Percentiles rank a stretch among this genome's conserved stretches.
These are phyloP conservation scores for Pseudogymnoascus sp. DNA, from an alignment of 2,329 filamentous ascomycete species.

Conservation along the genomic window DNA sequence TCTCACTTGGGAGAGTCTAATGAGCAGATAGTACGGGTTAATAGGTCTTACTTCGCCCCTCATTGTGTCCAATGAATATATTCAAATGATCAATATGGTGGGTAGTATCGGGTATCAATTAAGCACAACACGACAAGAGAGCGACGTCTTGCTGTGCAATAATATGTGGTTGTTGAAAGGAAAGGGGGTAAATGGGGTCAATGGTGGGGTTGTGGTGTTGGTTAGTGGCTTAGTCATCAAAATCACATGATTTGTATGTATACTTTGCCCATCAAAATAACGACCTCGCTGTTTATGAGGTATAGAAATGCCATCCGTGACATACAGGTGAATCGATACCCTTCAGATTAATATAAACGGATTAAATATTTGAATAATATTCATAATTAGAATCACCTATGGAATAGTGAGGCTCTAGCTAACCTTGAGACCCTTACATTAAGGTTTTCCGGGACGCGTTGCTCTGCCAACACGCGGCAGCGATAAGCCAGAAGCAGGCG, in stretches of 20 bases:
- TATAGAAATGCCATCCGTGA: not conserved
- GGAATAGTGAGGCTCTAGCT: not conserved
- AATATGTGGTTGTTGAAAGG: conserved; percentile 4
- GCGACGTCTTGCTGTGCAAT: conserved; percentile 4
- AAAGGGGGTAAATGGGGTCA: conserved; percentile 8
- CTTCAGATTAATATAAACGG: not conserved
- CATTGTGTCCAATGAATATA: conserved; percentile 4
- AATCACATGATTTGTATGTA: not conserved
- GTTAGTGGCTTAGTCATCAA: not conserved
- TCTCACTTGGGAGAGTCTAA: conserved; percentile 1
- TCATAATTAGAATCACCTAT: not conserved
- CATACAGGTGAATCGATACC: not conserved
- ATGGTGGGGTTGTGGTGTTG: conserved; percentile 5
- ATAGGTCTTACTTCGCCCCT: conserved; percentile 8
- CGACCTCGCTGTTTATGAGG: not conserved
- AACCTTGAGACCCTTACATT: not conserved
- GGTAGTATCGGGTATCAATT: conserved; percentile 5
- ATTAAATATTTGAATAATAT: not conserved
- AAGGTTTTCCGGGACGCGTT: not conserved
- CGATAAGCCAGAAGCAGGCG: conserved; percentile 7
- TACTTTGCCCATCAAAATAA: not conserved
- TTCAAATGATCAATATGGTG: conserved; percentile 6
- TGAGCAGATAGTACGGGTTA: conserved; percentile 8
- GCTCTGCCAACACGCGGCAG: not conserved
- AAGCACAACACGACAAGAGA: conserved; percentile 5